These are phyloP conservation scores for Cryptosporidium ubiquitum DNA, from an alignment of 169 alveolate genomes.

Conservation along the genomic window DNA sequence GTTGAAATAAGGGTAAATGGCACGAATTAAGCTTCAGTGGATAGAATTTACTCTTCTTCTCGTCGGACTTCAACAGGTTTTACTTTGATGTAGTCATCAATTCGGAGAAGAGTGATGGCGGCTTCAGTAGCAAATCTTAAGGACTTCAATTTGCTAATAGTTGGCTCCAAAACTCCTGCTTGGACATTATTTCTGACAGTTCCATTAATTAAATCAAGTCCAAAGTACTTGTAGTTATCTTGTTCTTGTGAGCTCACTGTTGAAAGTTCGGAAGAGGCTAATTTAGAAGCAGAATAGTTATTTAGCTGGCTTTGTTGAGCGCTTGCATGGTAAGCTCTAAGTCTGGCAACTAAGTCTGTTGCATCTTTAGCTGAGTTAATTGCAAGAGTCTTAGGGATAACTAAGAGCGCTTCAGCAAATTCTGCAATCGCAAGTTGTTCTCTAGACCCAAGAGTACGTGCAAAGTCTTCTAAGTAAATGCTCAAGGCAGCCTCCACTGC, in stretches of 20 bases:
- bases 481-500: slow-evolving; percentile 98
- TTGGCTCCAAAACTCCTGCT: slow-evolving; percentile 97
- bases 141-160: slow-evolving; percentile 92
- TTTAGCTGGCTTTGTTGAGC: slow-evolving; percentile 82
- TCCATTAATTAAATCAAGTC: slow-evolving; percentile 95
- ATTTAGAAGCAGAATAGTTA: slow-evolving; percentile 67
- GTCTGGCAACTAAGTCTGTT: slow-evolving; percentile 92
- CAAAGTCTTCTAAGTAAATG: slow-evolving; percentile 94
- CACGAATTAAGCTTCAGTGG: neutral
- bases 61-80: slow-evolving; percentile 65
- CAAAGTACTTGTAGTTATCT: slow-evolving; percentile 87
- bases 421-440: slow-evolving; percentile 99
- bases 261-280: slow-evolving; percentile 60
- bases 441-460: slow-evolving; percentile 96
- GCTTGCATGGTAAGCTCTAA: slow-evolving; percentile 93
- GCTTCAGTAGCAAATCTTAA: slow-evolving; percentile 99
- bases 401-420: slow-evolving; percentile 96
- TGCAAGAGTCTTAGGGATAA: slow-evolving; percentile 99
- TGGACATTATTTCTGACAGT: slow-evolving; percentile 92
- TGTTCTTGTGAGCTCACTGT: slow-evolving; percentile 80
- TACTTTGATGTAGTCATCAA: slow-evolving; percentile 96
- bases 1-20: neutral
- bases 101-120: slow-evolving; percentile 96
- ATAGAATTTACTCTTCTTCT: slow-evolving; percentile 10
- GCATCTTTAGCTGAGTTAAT: slow-evolving; percentile 98